Evolutionary conservation across 2,329 filamentous ascomycete species (phyloP).

Genomic region (Nothopassalora personata): DNA sequence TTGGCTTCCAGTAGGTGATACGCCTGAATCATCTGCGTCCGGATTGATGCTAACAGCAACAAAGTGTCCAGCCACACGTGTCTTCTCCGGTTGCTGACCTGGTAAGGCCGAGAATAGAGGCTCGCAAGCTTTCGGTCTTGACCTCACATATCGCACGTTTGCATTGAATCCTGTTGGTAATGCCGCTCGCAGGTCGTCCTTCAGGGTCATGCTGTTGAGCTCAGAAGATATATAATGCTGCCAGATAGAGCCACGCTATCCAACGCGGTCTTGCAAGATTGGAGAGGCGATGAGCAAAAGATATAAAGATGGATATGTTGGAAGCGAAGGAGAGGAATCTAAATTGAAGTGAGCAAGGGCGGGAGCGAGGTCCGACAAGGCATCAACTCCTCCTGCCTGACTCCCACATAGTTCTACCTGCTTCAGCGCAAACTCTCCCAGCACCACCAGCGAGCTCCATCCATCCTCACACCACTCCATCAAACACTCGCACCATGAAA

Average conservation of each 20-base stretch:
- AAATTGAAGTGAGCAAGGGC: too few species aligned
- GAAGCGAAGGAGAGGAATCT: neutral
- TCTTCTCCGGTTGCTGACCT: slow-evolving; percentile 64
- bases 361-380: neutral
- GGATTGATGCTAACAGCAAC: slow-evolving; percentile 48
- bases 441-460: neutral
- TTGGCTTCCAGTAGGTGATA: neutral
- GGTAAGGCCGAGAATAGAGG: slow-evolving; percentile 77
- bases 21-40: slow-evolving; percentile 22
- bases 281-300: neutral
- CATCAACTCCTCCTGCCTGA: neutral
- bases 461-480: neutral
- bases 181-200: slow-evolving; percentile 46
- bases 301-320: neutral
- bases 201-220: slow-evolving; percentile 11
- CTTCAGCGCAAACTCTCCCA: neutral
- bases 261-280: neutral
- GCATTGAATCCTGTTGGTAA: slow-evolving; percentile 55
- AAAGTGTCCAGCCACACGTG: slow-evolving; percentile 83
- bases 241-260: neutral
- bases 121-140: slow-evolving; percentile 66
- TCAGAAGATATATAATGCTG: neutral
- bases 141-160: slow-evolving; percentile 79
- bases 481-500: slow-evolving; percentile 15
- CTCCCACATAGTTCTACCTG: neutral